phyloP scores from a whole-genome alignment of 345 rosid species.

The Camelina hispida region DNA sequence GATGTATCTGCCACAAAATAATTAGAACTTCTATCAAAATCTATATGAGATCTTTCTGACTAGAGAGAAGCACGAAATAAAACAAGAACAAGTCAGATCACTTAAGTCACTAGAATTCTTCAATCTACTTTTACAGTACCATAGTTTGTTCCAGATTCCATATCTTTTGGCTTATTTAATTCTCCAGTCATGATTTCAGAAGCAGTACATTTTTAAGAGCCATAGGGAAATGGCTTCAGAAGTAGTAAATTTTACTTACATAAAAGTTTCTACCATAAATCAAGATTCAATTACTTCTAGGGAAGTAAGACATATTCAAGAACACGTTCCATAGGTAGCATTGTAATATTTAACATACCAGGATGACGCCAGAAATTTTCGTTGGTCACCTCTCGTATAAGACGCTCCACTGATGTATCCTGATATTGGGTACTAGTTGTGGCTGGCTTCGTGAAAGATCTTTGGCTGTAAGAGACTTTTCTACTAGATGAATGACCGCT shows the following conservation, averaged over 20 bases:
- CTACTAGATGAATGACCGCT: slow-evolving; percentile 57
- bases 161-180: neutral
- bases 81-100: neutral
- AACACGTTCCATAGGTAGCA: slow-evolving; percentile 17
- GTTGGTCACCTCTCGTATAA: slow-evolving; percentile 91
- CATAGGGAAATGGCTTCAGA: neutral
- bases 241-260: slow-evolving; percentile 35
- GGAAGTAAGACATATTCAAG: slow-evolving; percentile 23
- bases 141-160: neutral
- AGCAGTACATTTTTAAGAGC: neutral
- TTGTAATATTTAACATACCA: slow-evolving; percentile 31
- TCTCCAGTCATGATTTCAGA: neutral
- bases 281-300: slow-evolving; percentile 16
- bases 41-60: neutral
- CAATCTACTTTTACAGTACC: neutral
- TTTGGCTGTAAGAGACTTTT: slow-evolving; percentile 59
- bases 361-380: slow-evolving; percentile 87
- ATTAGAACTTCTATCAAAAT: neutral
- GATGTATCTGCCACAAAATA: neutral
- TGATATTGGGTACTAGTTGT: slow-evolving; percentile 57
- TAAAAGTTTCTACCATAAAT: slow-evolving; percentile 35
- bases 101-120: neutral
- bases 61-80: neutral
- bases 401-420: slow-evolving; percentile 96
- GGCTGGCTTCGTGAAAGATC: slow-evolving; percentile 61